A percentile compares a stretch with the other conserved stretches of the same genome.
Evolutionary conservation across 768 basidiomycete genomes (phyloP).

Genomic region (Boletus pseudopeckii): DNA sequence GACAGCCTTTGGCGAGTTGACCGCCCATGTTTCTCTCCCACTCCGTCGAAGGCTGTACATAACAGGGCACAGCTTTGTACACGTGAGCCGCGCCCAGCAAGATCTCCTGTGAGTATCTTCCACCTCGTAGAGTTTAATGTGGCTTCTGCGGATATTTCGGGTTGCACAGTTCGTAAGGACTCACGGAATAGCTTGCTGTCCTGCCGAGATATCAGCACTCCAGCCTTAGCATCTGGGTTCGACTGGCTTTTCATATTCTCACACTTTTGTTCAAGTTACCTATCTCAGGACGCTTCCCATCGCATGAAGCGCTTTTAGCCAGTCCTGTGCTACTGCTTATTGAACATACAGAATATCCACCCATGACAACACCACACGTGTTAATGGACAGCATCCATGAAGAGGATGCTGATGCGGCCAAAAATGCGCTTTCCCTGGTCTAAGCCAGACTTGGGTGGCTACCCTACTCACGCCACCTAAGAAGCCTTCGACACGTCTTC

Average conservation of each 20-base stretch:
- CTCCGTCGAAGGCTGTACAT: slow-evolving; percentile 8
- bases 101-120: slow-evolving; percentile 19
- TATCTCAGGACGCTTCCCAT: slow-evolving; percentile 4
- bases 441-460: neutral
- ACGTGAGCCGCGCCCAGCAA: neutral
- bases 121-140: slow-evolving; percentile 14
- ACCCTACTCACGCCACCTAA: neutral
- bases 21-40: slow-evolving; percentile 3
- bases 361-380: slow-evolving; percentile 2
- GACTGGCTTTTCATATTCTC: slow-evolving; percentile 9
- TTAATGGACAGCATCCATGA: slow-evolving; percentile 5
- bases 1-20: slow-evolving; percentile 3
- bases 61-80: slow-evolving; percentile 7
- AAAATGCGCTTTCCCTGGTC: neutral
- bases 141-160: slow-evolving; percentile 3
- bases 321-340: neutral
- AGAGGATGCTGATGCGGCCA: neutral
- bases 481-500: neutral
- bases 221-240: neutral
- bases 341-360: neutral
- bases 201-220: slow-evolving; percentile 8
- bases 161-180: neutral
- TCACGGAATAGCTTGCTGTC: slow-evolving; percentile 3
- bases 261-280: slow-evolving; percentile 20
- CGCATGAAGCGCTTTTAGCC: neutral